Base-by-base conservation (phyloP, 805 yeast species). In the Ogataea paradorogensis region DNA sequence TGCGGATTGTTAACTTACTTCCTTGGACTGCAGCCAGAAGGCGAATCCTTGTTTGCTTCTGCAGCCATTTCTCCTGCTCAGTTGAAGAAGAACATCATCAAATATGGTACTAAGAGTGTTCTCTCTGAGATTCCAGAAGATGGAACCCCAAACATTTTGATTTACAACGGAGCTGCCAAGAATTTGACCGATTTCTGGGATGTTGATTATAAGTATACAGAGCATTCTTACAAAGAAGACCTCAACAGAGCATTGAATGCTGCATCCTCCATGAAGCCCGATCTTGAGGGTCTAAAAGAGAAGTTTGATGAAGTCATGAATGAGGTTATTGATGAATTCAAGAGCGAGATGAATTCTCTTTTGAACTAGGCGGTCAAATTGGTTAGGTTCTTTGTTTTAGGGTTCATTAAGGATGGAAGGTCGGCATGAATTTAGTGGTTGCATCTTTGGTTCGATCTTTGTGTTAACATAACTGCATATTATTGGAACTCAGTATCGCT, bases 1-100 rank as follows among this genome's bases (percentile, higher is more conserved):
- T 82, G 89, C 45, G 99, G 99, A 53, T 73, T 91, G 62, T 78
- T 89, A 58, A 77, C 96, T 7, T 91, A 91, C 74, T 91, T 78
- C 69, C 70, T 90, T 61, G 83, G 95, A 6, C 76, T 89, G 64
- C 87, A 84, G 67, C 95, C 96, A 51, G 83, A 76, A 31, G 62
- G 79, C 10, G 77, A 72, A 34, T 81, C 89, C 36, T 78, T 77
- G 59, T 84, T 74, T 59, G 71, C 76, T 48, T 71, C 80, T 16
- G 74, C 74, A 33, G 58, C 70, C 27, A 69, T 84, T 35, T 73
- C 90, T 10, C 87, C 95, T 43, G 76, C 72, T 27, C 87, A 82
- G 64, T 69, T 85, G 66, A 85, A 85, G 75, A 79, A 81, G 70
- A 83, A 82, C 59, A 66, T 85, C 59, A 73, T 85, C 56, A 75